phyloP scores from a whole-genome alignment of 2,329 filamentous ascomycete species.

The Thelonectria discophora region DNA sequence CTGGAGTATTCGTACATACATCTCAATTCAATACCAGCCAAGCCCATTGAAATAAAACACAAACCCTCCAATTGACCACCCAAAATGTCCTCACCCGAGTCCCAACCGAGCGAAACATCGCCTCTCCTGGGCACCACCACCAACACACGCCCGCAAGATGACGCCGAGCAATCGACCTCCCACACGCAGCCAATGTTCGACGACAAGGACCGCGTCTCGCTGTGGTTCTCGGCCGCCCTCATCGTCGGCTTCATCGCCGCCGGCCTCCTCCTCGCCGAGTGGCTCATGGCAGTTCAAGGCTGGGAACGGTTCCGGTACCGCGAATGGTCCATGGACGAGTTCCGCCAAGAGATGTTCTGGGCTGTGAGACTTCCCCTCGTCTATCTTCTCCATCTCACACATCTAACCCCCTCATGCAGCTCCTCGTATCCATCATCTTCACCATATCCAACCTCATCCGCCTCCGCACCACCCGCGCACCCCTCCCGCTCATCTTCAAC shows the following conservation, averaged over 20 bases:
- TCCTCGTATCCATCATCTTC: background rate
- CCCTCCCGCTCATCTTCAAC: background rate
- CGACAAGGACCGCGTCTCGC: background rate
- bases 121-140: background rate
- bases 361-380: background rate
- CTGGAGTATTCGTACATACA: no score
- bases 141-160: background rate
- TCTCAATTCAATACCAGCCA: no score
- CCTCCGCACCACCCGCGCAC: background rate
- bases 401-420: background rate
- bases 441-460: constrained; percentile 1
- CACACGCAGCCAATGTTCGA: background rate
- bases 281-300: background rate
- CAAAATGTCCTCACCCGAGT: background rate
- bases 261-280: background rate
- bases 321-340: background rate
- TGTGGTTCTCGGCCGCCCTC: background rate
- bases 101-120: background rate
- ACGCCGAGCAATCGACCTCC: background rate
- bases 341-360: background rate
- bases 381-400: background rate
- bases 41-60: background rate
- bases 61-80: no score
- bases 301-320: background rate
- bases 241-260: background rate